Percentiles rank a stretch among this genome's conserved stretches.
Evolutionary conservation across 2,329 filamentous ascomycete species (phyloP).

Genomic region (Teratosphaeria zuluensis): DNA sequence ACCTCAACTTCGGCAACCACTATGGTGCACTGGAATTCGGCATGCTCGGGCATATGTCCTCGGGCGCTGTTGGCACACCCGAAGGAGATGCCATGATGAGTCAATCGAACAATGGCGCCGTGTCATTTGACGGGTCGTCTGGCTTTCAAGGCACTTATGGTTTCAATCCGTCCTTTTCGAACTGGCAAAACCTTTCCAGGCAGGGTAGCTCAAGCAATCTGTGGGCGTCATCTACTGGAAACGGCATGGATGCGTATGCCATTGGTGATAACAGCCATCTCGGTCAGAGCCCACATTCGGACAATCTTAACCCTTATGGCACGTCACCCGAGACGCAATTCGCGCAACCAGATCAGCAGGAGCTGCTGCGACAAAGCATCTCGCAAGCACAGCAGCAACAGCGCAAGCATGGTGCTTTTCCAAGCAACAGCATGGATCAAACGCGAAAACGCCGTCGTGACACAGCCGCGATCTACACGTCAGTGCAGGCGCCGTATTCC

Average conservation of each 20-base stretch:
- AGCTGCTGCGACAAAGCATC: conserved; percentile 23
- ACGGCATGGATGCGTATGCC: conserved; percentile 44
- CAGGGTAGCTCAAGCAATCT: conserved; percentile 35
- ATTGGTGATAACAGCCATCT: conserved; percentile 50
- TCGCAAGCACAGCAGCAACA: conserved; percentile 21
- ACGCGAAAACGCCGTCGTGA: conserved; percentile 51
- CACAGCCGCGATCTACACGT: conserved; percentile 77
- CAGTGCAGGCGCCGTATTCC: conserved; percentile 81
- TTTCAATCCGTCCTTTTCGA: conserved; percentile 13
- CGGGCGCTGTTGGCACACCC: conserved; percentile 50
- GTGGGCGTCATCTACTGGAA: conserved; percentile 26
- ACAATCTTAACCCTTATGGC: conserved; percentile 33
- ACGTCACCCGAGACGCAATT: conserved; percentile 23
- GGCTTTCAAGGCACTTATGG: conserved; percentile 12
- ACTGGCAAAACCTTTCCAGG: conserved; percentile 27
- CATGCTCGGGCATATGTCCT: conserved; percentile 93
- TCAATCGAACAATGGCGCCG: conserved; percentile 17
- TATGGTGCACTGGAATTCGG: conserved; percentile 94
- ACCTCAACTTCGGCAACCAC: conserved; percentile 89
- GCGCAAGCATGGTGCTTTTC: conserved; percentile 21
- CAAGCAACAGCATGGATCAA: conserved; percentile 17
- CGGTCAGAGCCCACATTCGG: conserved; percentile 49
- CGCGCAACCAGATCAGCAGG: conserved; percentile 21
- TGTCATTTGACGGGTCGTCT: conserved; percentile 20
- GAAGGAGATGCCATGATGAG: conserved; percentile 24